phyloP scores from a whole-genome alignment of 2,329 filamentous ascomycete genomes.

The Sporothrix schenckii region DNA sequence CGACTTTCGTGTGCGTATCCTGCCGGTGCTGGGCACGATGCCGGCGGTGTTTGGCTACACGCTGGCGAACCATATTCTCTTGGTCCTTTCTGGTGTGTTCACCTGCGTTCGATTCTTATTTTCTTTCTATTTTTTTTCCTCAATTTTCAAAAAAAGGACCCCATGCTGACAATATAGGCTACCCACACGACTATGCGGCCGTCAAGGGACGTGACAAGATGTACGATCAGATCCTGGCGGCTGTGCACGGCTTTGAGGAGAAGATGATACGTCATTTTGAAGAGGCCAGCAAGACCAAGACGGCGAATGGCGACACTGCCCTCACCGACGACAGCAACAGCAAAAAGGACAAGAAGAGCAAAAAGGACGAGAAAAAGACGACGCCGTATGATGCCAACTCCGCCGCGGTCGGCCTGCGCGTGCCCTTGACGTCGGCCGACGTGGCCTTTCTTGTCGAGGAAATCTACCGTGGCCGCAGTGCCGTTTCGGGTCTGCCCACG shows the following conservation, averaged over 20 bases:
- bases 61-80: constrained; percentile 88
- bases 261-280: constrained; percentile 60
- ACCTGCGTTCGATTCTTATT: too few species aligned
- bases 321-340: not conserved
- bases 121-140: too few species aligned
- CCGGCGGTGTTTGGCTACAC: constrained; percentile 93
- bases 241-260: constrained; percentile 78
- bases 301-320: not conserved
- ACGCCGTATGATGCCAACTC: constrained; percentile 38
- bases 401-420: constrained; percentile 70
- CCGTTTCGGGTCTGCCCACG: constrained; percentile 78
- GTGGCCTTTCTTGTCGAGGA: constrained; percentile 89
- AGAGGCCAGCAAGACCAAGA: not conserved
- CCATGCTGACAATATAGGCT: constrained; percentile 54
- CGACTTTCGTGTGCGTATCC: constrained; percentile 90
- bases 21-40: constrained; percentile 96
- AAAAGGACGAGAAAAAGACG: constrained; percentile 23
- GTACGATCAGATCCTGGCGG: constrained; percentile 80
- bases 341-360: constrained; percentile 17
- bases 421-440: constrained; percentile 77
- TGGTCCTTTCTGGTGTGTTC: constrained; percentile 63
- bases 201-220: constrained; percentile 86
- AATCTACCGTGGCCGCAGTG: constrained; percentile 80
- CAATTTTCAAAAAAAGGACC: too few species aligned
- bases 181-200: constrained; percentile 81